Evolutionary conservation across 257 asterid species (phyloP).

Genomic region (Solanum lignicaule): DNA sequence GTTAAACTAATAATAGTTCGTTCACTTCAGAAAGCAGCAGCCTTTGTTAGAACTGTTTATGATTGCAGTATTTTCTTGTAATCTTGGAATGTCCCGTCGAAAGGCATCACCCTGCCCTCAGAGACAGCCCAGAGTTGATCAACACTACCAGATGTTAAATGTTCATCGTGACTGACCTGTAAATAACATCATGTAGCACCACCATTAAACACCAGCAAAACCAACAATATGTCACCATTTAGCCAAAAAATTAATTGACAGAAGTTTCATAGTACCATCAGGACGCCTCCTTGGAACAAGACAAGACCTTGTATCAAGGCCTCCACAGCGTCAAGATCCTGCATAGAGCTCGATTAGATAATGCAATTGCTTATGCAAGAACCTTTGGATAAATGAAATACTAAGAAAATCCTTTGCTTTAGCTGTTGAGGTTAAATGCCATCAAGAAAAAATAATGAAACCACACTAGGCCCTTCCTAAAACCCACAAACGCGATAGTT

Average conservation of each 20-base stretch:
- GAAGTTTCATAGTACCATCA: constrained; percentile 54
- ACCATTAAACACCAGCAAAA: constrained; percentile 4
- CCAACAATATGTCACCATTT: neutral
- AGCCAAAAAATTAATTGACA: neutral
- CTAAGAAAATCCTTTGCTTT: neutral
- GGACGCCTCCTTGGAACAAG: constrained; percentile 95
- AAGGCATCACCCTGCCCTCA: constrained; percentile 63
- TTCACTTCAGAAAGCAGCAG: neutral
- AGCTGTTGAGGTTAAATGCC: neutral
- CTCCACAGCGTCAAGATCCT: constrained; percentile 98
- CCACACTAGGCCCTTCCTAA: neutral
- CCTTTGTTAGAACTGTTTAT: constrained; percentile 1
- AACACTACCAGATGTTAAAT: constrained; percentile 90
- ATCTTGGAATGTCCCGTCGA: constrained; percentile 70
- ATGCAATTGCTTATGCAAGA: neutral
- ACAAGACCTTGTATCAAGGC: constrained; percentile 97
- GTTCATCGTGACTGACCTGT: constrained; percentile 98
- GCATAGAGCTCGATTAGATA: constrained; percentile 6
- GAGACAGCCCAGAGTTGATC: constrained; percentile 92
- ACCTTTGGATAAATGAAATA: neutral
- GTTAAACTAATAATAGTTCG: neutral
- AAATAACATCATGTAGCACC: neutral
- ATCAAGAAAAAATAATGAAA: neutral
- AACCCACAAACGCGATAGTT: neutral
- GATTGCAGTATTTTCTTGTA: constrained; percentile 85